Evolutionary conservation across 208 protist species (phyloP).

Genomic region (Entamoeba histolytica): DNA sequence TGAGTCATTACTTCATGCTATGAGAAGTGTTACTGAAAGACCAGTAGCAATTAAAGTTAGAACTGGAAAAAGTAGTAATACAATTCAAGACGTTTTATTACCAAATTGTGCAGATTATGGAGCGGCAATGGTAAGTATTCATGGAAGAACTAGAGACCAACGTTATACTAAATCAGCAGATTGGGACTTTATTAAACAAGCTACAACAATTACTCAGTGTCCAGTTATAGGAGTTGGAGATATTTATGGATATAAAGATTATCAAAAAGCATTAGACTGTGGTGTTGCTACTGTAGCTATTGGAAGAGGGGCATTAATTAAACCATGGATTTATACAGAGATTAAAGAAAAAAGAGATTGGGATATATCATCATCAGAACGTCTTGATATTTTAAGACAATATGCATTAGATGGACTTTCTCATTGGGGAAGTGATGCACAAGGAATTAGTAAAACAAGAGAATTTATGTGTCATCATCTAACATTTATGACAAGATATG

Average conservation of each 20-base stretch:
- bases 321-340: conserved; percentile 27
- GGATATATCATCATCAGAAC: conserved; percentile 9
- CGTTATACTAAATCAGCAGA: conserved; percentile 16
- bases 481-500: conserved; percentile 21
- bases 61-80: neutral
- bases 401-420: conserved; percentile 10
- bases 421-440: conserved; percentile 17
- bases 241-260: neutral
- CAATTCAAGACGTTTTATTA: neutral
- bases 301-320: conserved; percentile 19
- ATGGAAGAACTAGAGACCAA: conserved; percentile 20
- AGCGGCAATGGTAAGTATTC: neutral
- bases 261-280: neutral
- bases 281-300: neutral
- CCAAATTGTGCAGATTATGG: neutral
- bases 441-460: conserved; percentile 6
- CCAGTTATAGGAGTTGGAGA: conserved; percentile 17
- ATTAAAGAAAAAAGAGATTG: conserved; percentile 13
- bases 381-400: conserved; percentile 14
- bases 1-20: neutral
- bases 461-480: conserved; percentile 23
- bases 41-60: neutral
- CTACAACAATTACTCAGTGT: neutral
- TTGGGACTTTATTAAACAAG: conserved; percentile 11
- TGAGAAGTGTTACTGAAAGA: neutral